phyloP scores from a whole-genome alignment of 2,329 filamentous ascomycete genomes.

The Alternaria tenuissima region DNA sequence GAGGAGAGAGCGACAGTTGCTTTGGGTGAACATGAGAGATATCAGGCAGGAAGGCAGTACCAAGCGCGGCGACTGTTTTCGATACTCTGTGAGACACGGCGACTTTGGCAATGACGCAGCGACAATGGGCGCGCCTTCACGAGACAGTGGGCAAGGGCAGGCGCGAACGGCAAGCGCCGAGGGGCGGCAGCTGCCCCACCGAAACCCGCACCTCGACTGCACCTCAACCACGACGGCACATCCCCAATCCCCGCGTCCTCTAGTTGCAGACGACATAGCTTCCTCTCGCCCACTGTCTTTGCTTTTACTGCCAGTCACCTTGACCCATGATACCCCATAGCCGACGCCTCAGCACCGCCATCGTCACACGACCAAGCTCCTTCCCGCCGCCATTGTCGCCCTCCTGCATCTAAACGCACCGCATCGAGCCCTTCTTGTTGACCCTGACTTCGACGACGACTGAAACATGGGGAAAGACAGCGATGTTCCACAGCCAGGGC shows the following conservation, averaged over 20 bases:
- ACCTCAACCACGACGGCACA: slow-evolving; percentile 10
- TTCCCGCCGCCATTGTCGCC: slow-evolving; percentile 19
- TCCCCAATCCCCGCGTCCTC: neutral
- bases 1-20: slow-evolving; percentile 6
- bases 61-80: slow-evolving; percentile 8
- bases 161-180: slow-evolving; percentile 30
- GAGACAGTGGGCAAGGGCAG: slow-evolving; percentile 1
- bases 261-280: neutral
- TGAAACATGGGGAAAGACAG: slow-evolving; percentile 59
- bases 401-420: neutral
- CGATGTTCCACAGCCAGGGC: slow-evolving; percentile 86
- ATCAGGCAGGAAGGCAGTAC: neutral
- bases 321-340: slow-evolving; percentile 30
- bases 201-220: slow-evolving; percentile 14
- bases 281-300: slow-evolving; percentile 6
- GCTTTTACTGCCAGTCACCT: slow-evolving; percentile 10
- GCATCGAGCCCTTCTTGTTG: neutral
- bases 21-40: slow-evolving; percentile 8
- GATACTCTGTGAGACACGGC: neutral
- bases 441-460: neutral
- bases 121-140: slow-evolving; percentile 12
- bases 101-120: slow-evolving; percentile 24
- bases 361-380: slow-evolving; percentile 40
- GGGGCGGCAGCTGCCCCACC: slow-evolving; percentile 18
- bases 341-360: slow-evolving; percentile 36